A percentile compares a stretch with the other conserved stretches of the same genome.
Conservation (phyloP, 805 yeast genomes). For the Suhomyces emberorum region DNA sequence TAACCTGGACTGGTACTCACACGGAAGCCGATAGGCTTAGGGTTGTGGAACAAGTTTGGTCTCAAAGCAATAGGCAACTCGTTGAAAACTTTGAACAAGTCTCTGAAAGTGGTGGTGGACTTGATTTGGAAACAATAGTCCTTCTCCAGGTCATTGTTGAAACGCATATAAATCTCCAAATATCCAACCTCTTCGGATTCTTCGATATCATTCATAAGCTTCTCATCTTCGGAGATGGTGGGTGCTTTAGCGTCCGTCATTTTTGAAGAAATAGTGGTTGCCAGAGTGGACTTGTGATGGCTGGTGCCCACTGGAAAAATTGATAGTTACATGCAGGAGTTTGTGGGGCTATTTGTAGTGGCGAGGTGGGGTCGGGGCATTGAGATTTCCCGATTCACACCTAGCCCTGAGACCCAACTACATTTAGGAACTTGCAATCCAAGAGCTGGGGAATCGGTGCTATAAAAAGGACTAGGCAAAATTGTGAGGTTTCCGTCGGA, state of each 20-base stretch:
- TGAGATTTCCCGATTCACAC: no score
- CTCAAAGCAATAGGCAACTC: constrained; percentile 70
- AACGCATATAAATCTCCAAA: constrained; percentile 64
- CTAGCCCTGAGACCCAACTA: no score
- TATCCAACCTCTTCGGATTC: constrained; percentile 26
- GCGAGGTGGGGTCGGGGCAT: no score
- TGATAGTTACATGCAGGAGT: no score
- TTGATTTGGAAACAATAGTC: constrained; percentile 87
- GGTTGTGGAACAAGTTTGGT: constrained; percentile 72
- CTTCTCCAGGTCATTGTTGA: constrained; percentile 79
- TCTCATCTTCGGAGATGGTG: constrained; percentile 17
- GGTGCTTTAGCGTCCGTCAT: neutral
- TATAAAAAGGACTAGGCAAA: no score
- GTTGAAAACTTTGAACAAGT: constrained; percentile 59
- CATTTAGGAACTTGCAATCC: no score
- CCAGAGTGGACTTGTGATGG: no score
- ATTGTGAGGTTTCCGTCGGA: no score
- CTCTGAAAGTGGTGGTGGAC: constrained; percentile 54
- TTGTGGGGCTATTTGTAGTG: no score
- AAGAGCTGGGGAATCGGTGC: no score
- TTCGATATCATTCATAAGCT: constrained; percentile 20
- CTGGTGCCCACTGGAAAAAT: no score
- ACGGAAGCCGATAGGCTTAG: constrained; percentile 60
- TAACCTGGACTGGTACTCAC: constrained; percentile 71
- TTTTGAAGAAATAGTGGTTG: no score